Conservation (phyloP, 2,329 filamentous ascomycete genomes). For the Pestalotiopsis fici region DNA sequence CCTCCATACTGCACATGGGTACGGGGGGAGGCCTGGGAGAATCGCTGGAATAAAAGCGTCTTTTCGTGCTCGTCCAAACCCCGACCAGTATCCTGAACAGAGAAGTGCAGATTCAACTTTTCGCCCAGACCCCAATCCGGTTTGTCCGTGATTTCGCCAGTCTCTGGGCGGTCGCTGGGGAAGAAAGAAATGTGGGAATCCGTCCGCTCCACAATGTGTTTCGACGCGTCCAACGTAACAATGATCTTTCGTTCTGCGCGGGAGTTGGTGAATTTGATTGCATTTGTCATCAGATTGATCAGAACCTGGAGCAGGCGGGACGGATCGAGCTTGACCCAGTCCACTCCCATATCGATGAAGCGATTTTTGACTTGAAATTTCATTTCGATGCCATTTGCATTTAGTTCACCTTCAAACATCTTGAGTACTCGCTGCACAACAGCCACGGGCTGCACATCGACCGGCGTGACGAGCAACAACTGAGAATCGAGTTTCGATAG, state of each 20-base stretch:
- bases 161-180: constrained; percentile 41
- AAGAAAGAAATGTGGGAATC: constrained; percentile 47
- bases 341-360: constrained; percentile 63
- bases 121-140: constrained; percentile 73
- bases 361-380: constrained; percentile 69
- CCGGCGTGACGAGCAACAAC: constrained; percentile 68
- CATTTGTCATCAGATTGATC: constrained; percentile 74
- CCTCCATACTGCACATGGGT: constrained; percentile 75
- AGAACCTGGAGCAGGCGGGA: constrained; percentile 73
- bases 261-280: constrained; percentile 65
- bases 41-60: constrained; percentile 67
- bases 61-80: constrained; percentile 65
- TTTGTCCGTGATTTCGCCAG: constrained; percentile 49
- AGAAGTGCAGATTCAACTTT: constrained; percentile 71
- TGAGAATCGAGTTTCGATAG: constrained; percentile 72
- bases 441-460: constrained; percentile 68
- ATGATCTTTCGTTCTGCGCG: constrained; percentile 61
- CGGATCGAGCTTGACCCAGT: constrained; percentile 76
- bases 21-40: constrained; percentile 67
- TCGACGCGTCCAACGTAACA: constrained; percentile 66
- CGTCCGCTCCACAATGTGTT: constrained; percentile 43
- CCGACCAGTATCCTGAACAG: constrained; percentile 72
- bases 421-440: constrained; percentile 71
- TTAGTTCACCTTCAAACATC: constrained; percentile 78
- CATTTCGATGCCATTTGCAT: constrained; percentile 71